These are phyloP conservation scores for Chlorella sorokiniana DNA, from an alignment of 139 green algal species.

Conservation along the genomic window DNA sequence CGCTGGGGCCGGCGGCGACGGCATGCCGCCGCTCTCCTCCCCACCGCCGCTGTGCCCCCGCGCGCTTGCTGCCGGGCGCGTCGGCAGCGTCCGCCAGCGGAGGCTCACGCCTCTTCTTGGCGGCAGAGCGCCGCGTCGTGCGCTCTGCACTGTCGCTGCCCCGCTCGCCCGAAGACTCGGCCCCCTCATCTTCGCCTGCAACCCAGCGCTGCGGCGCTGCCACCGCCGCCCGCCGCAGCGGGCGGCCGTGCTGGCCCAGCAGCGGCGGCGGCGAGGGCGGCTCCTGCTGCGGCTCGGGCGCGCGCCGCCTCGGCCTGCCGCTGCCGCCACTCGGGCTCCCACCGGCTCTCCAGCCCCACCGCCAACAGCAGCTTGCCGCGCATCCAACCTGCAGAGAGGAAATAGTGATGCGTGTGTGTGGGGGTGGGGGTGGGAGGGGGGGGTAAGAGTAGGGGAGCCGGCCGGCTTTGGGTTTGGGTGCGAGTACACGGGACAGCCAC, in stretches of 20 bases:
- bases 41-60: too few species aligned
- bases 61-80: too few species aligned
- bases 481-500: too few species aligned
- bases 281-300: too few species aligned
- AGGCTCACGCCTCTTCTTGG: too few species aligned
- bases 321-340: background rate
- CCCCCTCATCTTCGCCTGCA: background rate
- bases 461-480: too few species aligned
- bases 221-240: background rate
- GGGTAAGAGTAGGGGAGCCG: too few species aligned
- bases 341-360: background rate
- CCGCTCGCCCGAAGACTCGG: background rate
- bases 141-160: background rate
- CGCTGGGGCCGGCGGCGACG: too few species aligned
- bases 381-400: background rate
- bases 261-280: background rate
- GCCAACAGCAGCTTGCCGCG: background rate
- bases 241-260: background rate
- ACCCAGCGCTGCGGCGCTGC: background rate
- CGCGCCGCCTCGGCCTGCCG: background rate
- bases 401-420: too few species aligned
- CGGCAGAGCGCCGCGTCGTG: too few species aligned
- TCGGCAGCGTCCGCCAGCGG: too few species aligned
- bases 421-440: background rate
- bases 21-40: too few species aligned